phyloP scores from a whole-genome alignment of 352 stramenopile genomes.

The Globisporangium heterothallicum region DNA sequence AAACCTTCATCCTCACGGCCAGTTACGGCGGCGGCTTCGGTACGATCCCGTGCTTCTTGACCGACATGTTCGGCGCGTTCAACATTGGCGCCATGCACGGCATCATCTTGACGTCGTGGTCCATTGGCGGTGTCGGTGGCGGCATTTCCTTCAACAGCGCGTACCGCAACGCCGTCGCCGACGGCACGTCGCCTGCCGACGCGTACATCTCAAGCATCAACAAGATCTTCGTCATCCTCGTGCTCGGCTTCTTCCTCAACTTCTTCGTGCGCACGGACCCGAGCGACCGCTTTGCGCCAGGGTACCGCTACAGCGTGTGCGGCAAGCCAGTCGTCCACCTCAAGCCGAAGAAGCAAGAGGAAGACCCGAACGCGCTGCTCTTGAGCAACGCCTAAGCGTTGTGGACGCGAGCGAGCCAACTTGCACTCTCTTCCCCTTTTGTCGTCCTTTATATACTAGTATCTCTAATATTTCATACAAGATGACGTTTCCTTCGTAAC shows the following conservation, averaged over 20 bases:
- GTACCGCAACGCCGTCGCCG: constrained; percentile 32
- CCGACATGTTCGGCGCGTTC: constrained; percentile 77
- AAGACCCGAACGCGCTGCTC: constrained; percentile 20
- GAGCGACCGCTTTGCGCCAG: constrained; percentile 50
- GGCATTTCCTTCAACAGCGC: constrained; percentile 67
- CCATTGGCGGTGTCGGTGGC: constrained; percentile 63
- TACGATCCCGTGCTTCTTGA: constrained; percentile 68
- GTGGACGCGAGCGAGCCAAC: background rate
- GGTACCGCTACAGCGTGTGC: constrained; percentile 59
- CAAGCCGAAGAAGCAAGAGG: constrained; percentile 31
- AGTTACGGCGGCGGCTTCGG: constrained; percentile 73
- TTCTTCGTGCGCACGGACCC: constrained; percentile 67
- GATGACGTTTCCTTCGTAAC: background rate
- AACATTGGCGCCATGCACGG: constrained; percentile 81
- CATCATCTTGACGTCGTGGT: constrained; percentile 69
- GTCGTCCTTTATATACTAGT: background rate
- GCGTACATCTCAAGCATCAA: constrained; percentile 62
- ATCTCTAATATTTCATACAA: background rate
- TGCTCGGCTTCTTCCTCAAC: constrained; percentile 47
- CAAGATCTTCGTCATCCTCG: constrained; percentile 54
- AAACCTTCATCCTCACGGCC: constrained; percentile 62
- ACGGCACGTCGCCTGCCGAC: constrained; percentile 31
- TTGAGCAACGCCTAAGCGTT: constrained; percentile 6
- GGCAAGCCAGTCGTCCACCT: constrained; percentile 53
- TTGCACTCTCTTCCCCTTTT: background rate